Percentiles rank a stretch among this genome's conserved stretches.
Conservation (phyloP, 345 rosid species). For the Euphorbia peplus region DNA sequence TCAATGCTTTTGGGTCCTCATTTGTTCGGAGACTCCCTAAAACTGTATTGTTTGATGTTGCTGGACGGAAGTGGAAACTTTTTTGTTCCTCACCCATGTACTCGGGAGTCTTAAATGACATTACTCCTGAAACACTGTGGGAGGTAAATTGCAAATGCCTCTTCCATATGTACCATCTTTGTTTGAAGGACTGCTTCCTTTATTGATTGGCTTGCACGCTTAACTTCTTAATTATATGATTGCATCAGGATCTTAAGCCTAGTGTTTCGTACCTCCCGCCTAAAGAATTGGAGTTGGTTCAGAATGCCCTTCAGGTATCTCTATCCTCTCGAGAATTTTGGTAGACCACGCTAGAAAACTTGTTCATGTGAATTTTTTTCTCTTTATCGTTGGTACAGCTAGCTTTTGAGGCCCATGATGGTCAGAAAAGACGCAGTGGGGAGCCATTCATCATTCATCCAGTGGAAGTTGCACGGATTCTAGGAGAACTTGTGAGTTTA, state of each 20-base stretch:
- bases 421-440: slow-evolving; percentile 97
- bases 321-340: slow-evolving; percentile 12
- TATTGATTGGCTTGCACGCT: slow-evolving; percentile 3
- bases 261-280: slow-evolving; percentile 69
- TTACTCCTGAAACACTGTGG: slow-evolving; percentile 85
- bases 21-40: slow-evolving; percentile 40
- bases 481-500: slow-evolving; percentile 92
- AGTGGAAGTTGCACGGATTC: slow-evolving; percentile 93
- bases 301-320: slow-evolving; percentile 70
- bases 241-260: slow-evolving; percentile 57
- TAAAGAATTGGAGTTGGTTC: slow-evolving; percentile 79
- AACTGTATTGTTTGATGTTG: slow-evolving; percentile 39
- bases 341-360: neutral
- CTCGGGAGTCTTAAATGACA: slow-evolving; percentile 37
- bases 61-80: slow-evolving; percentile 52
- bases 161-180: neutral
- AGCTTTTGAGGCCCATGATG: slow-evolving; percentile 96
- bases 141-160: slow-evolving; percentile 50
- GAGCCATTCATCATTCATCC: slow-evolving; percentile 98
- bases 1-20: slow-evolving; percentile 35
- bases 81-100: slow-evolving; percentile 46
- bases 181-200: neutral
- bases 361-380: neutral
- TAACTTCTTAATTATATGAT: slow-evolving; percentile 3
- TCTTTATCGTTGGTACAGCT: slow-evolving; percentile 50